Base-by-base conservation (phyloP, 2,329 filamentous ascomycete genomes). In the Pseudogymnoascus sp. region DNA sequence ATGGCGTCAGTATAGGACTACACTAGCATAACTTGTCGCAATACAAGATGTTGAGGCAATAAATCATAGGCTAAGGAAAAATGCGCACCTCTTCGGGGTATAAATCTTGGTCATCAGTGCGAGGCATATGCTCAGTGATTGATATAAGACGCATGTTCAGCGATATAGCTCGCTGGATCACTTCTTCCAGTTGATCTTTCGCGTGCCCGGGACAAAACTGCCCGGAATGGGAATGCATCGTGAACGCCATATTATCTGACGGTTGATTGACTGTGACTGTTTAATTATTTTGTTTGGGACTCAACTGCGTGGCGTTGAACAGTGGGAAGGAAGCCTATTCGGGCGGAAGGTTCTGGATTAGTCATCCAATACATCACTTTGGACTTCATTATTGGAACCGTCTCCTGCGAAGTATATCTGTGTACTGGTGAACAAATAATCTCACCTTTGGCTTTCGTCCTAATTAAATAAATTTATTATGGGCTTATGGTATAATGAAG, bases 151-250 rank as follows among this genome's bases (percentile, higher is more conserved):
- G 85, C 83, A 96, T 95, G 46, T 89, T 88, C 65, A 88, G 82
- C 59, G 81, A 76, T 68, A 97, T 91, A 67, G 93, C 93, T 11
- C 87, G 83, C 72, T 87, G 83, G 69, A 97, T 80, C 59, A 97
- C 85, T 68, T 91, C 87, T 75, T 97, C 93, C 9, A 99, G 83
- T 19, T 86, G 83, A 74, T 96, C 86, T 73, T 88, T 86, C 60
- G 95, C 95, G 79, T 99, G 95, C 69, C 88, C 86, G 9, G 88
- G 88, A 79, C 95, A 99, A 80, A 99, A 99, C 75, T 99, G 91
- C 67, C 95, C 95, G 38, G 95, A 97, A 78, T 99, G 95, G 72
- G 91, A 96, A 77, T 99, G 95, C 80, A 97, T 96, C 4, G 95
- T 96, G 78, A 96, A 96, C 1, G 93, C 93, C 95, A 97, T 97